phyloP scores from a whole-genome alignment of 2,329 filamentous ascomycete species.

The Aspergillus jensenii region DNA sequence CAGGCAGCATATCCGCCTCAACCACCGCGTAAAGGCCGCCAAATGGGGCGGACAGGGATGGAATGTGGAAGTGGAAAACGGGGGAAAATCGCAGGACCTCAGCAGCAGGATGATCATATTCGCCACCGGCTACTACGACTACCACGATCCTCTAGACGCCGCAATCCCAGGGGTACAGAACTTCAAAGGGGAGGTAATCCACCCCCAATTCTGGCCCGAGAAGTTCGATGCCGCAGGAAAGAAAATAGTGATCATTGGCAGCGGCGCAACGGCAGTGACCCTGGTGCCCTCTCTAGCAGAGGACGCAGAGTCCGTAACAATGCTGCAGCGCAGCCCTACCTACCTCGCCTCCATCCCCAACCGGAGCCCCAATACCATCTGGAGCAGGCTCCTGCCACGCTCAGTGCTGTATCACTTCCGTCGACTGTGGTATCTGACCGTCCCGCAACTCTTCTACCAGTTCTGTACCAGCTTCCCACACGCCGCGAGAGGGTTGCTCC shows the following conservation, averaged over 20 bases:
- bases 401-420: neutral
- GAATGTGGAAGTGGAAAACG: too few relatives aligned
- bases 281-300: slow-evolving; percentile 67
- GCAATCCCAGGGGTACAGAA: slow-evolving; percentile 63
- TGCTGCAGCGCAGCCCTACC: slow-evolving; percentile 72
- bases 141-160: slow-evolving; percentile 58
- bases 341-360: slow-evolving; percentile 58
- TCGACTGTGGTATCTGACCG: neutral
- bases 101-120: slow-evolving; percentile 50
- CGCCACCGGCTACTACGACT: slow-evolving; percentile 70
- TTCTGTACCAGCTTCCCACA: slow-evolving; percentile 54
- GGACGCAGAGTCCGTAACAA: slow-evolving; percentile 64
- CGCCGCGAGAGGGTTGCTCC: slow-evolving; percentile 46
- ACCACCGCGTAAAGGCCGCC: too few relatives aligned
- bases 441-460: slow-evolving; percentile 34
- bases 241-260: slow-evolving; percentile 68
- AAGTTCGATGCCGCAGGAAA: slow-evolving; percentile 63
- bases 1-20: too few relatives aligned
- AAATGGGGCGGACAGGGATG: too few relatives aligned
- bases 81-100: slow-evolving; percentile 19
- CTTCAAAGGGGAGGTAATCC: slow-evolving; percentile 61
- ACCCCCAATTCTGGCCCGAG: slow-evolving; percentile 72
- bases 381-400: neutral
- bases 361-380: neutral
- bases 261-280: slow-evolving; percentile 74